A percentile compares a stretch with the other conserved stretches of the same genome.
Evolutionary conservation across 1,284 basidiomycete genomes (phyloP).

Genomic region (Trichosporon sp.): DNA sequence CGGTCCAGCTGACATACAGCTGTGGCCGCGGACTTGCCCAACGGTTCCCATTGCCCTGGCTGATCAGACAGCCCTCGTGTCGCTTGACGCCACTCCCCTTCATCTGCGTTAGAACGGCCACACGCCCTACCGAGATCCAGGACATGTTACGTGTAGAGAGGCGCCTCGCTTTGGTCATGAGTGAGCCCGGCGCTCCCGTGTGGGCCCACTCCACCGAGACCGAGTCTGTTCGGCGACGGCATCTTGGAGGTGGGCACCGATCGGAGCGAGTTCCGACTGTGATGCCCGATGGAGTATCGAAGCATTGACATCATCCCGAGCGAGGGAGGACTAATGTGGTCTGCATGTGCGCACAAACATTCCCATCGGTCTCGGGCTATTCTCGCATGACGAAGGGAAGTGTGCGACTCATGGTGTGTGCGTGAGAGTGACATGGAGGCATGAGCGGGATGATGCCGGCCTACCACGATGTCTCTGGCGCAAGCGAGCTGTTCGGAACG

Average conservation of each 20-base stretch:
- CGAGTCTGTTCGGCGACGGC: background rate
- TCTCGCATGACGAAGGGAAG: background rate
- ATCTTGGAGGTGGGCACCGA: background rate
- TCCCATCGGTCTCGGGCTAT: background rate
- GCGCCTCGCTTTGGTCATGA: background rate
- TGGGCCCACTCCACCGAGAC: background rate
- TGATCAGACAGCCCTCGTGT: too few species aligned
- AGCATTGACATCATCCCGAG: background rate
- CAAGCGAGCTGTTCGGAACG: too few species aligned
- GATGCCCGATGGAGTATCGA: background rate
- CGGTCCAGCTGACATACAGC: background rate
- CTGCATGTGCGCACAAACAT: background rate
- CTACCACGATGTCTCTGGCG: too few species aligned
- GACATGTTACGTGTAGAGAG: background rate
- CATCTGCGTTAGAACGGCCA: background rate
- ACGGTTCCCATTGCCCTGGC: too few species aligned
- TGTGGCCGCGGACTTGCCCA: background rate
- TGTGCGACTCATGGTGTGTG: background rate
- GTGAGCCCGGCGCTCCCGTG: background rate
- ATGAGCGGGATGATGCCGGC: too few species aligned
- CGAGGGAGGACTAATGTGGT: background rate
- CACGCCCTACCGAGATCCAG: background rate
- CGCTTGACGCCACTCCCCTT: background rate
- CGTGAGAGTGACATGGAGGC: background rate
- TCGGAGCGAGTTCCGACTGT: background rate